Conservation (phyloP, 1,139 yeast species). For the Kurtzmaniella natalensis region DNA sequence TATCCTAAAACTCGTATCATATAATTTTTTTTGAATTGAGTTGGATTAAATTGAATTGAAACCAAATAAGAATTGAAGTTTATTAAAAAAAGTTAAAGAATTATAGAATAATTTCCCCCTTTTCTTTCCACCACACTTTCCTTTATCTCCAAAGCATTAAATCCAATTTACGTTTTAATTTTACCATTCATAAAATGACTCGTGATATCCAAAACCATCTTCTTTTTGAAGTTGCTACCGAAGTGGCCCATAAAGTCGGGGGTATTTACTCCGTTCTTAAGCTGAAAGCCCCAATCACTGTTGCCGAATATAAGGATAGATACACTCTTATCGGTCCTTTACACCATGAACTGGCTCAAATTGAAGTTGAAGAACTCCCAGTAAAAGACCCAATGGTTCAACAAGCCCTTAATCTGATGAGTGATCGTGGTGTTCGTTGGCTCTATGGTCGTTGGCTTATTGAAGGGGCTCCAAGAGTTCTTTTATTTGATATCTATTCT, state of each 20-base stretch:
- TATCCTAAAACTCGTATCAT: too few relatives aligned
- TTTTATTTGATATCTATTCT: conserved; percentile 79
- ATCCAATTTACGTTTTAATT: too few relatives aligned
- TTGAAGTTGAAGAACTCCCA: conserved; percentile 88
- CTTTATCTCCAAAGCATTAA: too few relatives aligned
- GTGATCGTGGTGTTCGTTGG: conserved; percentile 74
- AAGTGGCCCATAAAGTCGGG: conserved; percentile 96
- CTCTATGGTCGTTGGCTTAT: conserved; percentile 95
- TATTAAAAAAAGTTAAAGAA: too few relatives aligned
- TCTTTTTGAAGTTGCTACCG: conserved; percentile 92
- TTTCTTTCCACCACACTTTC: too few relatives aligned
- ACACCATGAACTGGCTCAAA: conserved; percentile 75
- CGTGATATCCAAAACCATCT: conserved; percentile 80
- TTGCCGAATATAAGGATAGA: conserved; percentile 85
- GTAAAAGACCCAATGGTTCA: conserved; percentile 60
- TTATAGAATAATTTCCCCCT: too few relatives aligned
- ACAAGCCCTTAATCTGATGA: conserved; percentile 67
- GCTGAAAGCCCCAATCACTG: conserved; percentile 95
- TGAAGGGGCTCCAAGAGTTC: conserved; percentile 94
- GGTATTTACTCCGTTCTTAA: conserved; percentile 96
- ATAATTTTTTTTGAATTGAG: too few relatives aligned
- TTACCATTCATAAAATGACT: too few relatives aligned
- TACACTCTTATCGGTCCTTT: conserved; percentile 87
- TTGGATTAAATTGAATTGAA: too few relatives aligned
- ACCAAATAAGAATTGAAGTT: too few relatives aligned